phyloP scores from a whole-genome alignment of 805 yeast genomes.

The Vanderwaltozyma yarrowii region DNA sequence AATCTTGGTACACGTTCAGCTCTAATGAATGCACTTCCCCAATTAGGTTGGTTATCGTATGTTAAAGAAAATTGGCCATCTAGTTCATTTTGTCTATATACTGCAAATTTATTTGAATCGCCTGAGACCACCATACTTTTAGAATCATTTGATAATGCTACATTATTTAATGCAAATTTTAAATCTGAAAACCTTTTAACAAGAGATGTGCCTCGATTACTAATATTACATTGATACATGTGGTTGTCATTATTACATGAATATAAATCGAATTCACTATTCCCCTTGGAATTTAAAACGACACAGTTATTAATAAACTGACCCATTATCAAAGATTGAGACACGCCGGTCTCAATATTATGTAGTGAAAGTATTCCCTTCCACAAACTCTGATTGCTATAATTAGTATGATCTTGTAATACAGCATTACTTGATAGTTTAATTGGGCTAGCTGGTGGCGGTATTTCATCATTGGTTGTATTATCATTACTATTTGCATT shows the following conservation, averaged over 20 bases:
- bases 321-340: constrained; percentile 53
- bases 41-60: constrained; percentile 20
- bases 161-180: constrained; percentile 66
- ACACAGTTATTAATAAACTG: constrained; percentile 80
- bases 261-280: constrained; percentile 42
- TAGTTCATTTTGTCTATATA: constrained; percentile 34
- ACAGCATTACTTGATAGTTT: constrained; percentile 22
- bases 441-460: constrained; percentile 19
- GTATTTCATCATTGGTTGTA: background rate
- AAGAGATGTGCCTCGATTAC: constrained; percentile 35
- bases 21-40: constrained; percentile 25
- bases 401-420: constrained; percentile 21
- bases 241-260: constrained; percentile 79
- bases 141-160: constrained; percentile 54
- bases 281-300: constrained; percentile 36
- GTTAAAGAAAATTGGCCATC: constrained; percentile 20
- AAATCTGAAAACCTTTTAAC: constrained; percentile 37
- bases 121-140: constrained; percentile 60
- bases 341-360: constrained; percentile 38
- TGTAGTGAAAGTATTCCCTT: constrained; percentile 42
- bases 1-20: constrained; percentile 24
- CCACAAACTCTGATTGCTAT: constrained; percentile 28
- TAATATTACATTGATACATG: constrained; percentile 54
- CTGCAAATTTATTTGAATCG: constrained; percentile 56
- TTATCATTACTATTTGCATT: constrained; percentile 8